These are phyloP conservation scores for Groenewaldozyma salmanticensis DNA, from an alignment of 805 yeast species.

Conservation along the genomic window DNA sequence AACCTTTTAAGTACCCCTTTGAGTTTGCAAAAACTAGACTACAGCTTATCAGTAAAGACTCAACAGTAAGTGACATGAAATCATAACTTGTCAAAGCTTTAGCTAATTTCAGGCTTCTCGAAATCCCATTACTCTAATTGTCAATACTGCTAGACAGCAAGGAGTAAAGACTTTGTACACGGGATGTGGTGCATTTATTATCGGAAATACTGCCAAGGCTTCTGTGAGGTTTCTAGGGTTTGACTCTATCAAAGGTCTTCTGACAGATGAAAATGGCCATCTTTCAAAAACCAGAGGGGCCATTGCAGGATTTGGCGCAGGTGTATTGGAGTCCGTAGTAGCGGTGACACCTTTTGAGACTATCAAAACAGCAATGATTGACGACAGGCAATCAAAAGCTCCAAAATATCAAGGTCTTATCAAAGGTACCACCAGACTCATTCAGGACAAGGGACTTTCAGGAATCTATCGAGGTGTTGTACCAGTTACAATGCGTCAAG, in stretches of 20 bases:
- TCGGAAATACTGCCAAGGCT: constrained; percentile 94
- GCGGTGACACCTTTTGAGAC: constrained; percentile 98
- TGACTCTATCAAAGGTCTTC: constrained; percentile 68
- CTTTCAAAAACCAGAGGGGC: constrained; percentile 86
- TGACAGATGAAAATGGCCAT: constrained; percentile 79
- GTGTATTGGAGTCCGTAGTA: constrained; percentile 77
- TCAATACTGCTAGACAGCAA: constrained; percentile 63
- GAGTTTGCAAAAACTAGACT: constrained; percentile 94
- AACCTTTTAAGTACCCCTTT: constrained; percentile 55
- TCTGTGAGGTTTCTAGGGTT: constrained; percentile 91
- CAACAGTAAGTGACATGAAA: constrained; percentile 13
- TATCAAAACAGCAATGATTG: constrained; percentile 89
- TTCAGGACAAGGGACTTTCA: constrained; percentile 67
- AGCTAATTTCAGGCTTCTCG: constrained; percentile 42
- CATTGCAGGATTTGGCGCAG: constrained; percentile 96
- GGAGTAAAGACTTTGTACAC: constrained; percentile 76
- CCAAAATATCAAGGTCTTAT: constrained; percentile 65
- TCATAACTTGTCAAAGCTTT: background rate
- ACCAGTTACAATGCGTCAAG: constrained; percentile 93
- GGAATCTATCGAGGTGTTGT: constrained; percentile 84
- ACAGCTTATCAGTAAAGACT: constrained; percentile 43
- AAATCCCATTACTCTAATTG: constrained; percentile 76
- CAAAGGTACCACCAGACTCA: constrained; percentile 54
- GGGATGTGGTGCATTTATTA: constrained; percentile 94
- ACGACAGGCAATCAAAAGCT: constrained; percentile 67